Conservation (phyloP, 129 eudicot genomes). For the Tanacetum coccineum region DNA sequence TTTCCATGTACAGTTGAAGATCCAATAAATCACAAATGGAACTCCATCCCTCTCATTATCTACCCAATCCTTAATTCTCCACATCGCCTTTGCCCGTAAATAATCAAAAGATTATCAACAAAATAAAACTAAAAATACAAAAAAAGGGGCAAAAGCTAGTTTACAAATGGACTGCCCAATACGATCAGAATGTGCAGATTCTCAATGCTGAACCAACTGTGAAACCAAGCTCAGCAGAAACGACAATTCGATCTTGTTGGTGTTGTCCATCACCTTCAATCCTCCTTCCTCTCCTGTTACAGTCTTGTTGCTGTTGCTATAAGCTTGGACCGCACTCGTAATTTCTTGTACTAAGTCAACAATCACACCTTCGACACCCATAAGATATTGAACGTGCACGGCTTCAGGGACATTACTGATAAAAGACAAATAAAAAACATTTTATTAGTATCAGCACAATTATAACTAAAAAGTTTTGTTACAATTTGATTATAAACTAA, state of each 20-base stretch:
- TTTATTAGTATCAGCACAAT: not conserved
- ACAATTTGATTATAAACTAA: not conserved
- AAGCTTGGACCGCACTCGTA: slow-evolving; percentile 44
- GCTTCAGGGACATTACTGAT: slow-evolving; percentile 75
- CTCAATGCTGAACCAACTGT: slow-evolving; percentile 42
- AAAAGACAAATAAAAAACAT: not conserved
- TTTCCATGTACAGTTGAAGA: slow-evolving; percentile 15
- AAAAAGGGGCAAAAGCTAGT: slow-evolving; percentile 1
- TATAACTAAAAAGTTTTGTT: not conserved
- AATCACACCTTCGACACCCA: slow-evolving; percentile 86
- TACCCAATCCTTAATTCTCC: slow-evolving; percentile 25
- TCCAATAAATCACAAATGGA: slow-evolving; percentile 21
- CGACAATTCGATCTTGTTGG: slow-evolving; percentile 31
- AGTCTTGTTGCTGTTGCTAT: slow-evolving; percentile 16
- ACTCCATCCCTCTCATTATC: slow-evolving; percentile 18
- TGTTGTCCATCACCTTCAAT: slow-evolving; percentile 20
- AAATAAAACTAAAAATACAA: not conserved
- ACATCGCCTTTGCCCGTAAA: slow-evolving; percentile 15
- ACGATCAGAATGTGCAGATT: slow-evolving; percentile 10
- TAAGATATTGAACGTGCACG: slow-evolving; percentile 66
- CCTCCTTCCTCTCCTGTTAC: slow-evolving; percentile 16
- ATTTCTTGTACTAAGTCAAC: slow-evolving; percentile 75
- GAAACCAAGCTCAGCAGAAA: slow-evolving; percentile 51
- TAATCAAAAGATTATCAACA: not conserved
- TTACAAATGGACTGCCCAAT: slow-evolving; percentile 15